Evolutionary conservation across 2,329 filamentous ascomycete genomes (phyloP).

Genomic region (Coniochaeta hoffmannii): DNA sequence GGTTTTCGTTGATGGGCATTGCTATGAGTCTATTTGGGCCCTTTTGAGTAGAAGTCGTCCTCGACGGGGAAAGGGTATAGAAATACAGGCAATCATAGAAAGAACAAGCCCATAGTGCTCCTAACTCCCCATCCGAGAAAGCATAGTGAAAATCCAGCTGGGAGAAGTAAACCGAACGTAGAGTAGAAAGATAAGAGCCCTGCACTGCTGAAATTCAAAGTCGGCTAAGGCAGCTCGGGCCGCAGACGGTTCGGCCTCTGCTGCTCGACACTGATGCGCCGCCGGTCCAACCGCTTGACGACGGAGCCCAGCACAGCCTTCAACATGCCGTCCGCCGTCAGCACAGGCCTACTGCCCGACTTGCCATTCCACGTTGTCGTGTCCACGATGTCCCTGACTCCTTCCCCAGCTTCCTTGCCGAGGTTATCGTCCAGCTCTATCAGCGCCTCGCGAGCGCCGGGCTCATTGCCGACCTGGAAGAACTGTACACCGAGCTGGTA

Average conservation of each 20-base stretch:
- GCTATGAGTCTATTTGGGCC: neutral
- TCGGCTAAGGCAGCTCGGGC: neutral
- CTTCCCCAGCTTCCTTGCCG: constrained; percentile 40
- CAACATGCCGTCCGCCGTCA: constrained; percentile 66
- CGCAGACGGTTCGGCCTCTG: neutral
- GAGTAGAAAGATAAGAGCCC: neutral
- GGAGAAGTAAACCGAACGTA: neutral
- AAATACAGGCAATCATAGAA: neutral
- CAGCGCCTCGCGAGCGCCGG: constrained; percentile 56
- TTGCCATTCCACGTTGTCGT: constrained; percentile 66
- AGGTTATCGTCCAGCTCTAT: constrained; percentile 70
- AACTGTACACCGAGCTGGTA: constrained; percentile 92
- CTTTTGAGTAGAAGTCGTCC: neutral
- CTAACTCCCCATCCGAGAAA: neutral
- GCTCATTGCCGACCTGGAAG: constrained; percentile 82
- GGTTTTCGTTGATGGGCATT: neutral
- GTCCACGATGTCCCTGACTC: constrained; percentile 82
- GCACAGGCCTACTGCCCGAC: constrained; percentile 28
- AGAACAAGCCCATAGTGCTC: neutral
- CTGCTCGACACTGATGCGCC: constrained; percentile 5
- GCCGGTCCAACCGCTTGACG: constrained; percentile 56
- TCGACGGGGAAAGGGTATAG: neutral
- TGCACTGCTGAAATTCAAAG: neutral
- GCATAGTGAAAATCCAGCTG: neutral
- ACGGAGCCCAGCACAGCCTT: constrained; percentile 79